Evolutionary conservation across 2,329 filamentous ascomycete genomes (phyloP).

Genomic region (Cercospora zeina): DNA sequence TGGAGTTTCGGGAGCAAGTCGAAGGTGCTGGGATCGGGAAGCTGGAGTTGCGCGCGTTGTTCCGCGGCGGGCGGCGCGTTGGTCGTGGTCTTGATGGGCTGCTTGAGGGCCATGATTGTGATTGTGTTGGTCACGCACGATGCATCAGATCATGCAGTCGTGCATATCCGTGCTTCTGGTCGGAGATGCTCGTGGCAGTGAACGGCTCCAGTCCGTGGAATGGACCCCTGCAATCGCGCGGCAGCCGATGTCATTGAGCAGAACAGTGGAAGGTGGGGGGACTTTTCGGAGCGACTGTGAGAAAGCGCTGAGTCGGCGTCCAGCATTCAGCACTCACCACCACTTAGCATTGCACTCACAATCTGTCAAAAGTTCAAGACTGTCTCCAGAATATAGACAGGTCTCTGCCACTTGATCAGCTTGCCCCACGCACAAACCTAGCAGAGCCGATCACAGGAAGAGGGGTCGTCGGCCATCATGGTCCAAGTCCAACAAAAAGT

Average conservation of each 20-base stretch:
- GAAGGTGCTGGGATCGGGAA: conserved; percentile 77
- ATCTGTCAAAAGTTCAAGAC: neutral
- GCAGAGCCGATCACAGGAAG: neutral
- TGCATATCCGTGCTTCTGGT: neutral
- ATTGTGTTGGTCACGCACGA: neutral
- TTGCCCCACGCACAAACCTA: neutral
- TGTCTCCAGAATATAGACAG: neutral
- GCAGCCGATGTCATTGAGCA: conserved; percentile 1
- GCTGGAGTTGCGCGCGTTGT: conserved; percentile 42
- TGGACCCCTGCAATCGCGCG: conserved; percentile 10
- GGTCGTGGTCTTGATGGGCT: conserved; percentile 30
- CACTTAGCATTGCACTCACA: neutral
- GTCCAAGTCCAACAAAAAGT: conserved; percentile 68
- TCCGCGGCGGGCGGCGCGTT: conserved; percentile 22
- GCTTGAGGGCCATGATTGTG: conserved; percentile 24
- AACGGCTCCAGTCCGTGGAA: no score
- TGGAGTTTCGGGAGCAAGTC: conserved; percentile 83
- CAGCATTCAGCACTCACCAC: neutral
- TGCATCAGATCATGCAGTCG: neutral
- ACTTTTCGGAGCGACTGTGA: conserved; percentile 14
- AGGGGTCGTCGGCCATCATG: conserved; percentile 48
- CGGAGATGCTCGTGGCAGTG: conserved; percentile 9
- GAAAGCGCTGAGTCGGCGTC: neutral
- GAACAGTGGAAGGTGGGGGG: conserved; percentile 4
- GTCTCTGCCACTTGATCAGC: neutral